Conservation (phyloP, 768 basidiomycete species). For the Auricularia sp. region DNA sequence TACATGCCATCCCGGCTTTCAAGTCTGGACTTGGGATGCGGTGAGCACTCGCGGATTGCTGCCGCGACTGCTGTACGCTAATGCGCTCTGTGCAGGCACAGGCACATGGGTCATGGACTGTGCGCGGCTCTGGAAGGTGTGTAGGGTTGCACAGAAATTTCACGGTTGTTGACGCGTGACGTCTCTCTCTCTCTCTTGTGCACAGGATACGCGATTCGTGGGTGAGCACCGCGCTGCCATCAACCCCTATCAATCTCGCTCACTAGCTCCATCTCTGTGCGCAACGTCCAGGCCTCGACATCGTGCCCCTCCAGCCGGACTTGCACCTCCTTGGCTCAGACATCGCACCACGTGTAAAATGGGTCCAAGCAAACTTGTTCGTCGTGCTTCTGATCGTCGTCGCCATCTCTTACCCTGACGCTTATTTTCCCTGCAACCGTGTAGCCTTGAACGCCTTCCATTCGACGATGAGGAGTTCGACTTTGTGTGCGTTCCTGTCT, state of each 20-base stretch:
- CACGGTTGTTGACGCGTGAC: slow-evolving; percentile 5
- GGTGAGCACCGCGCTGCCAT: slow-evolving; percentile 29
- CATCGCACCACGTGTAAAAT: slow-evolving; percentile 50
- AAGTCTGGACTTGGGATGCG: slow-evolving; percentile 66
- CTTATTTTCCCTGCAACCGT: slow-evolving; percentile 4
- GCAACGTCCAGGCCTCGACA: slow-evolving; percentile 42
- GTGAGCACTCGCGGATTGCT: slow-evolving; percentile 25
- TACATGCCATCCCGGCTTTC: no score
- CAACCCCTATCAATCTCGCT: background rate
- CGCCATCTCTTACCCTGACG: slow-evolving; percentile 4
- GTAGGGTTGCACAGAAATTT: slow-evolving; percentile 8
- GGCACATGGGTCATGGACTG: slow-evolving; percentile 64
- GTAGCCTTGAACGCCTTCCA: slow-evolving; percentile 58
- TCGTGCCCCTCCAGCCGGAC: slow-evolving; percentile 64
- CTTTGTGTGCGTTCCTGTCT: slow-evolving; percentile 45
- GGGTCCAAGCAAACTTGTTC: slow-evolving; percentile 67
- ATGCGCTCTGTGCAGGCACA: slow-evolving; percentile 33
- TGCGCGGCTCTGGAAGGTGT: slow-evolving; percentile 52
- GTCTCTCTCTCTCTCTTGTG: background rate
- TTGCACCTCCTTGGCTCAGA: slow-evolving; percentile 49
- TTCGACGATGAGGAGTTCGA: slow-evolving; percentile 68
- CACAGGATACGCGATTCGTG: slow-evolving; percentile 49
- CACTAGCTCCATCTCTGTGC: background rate
- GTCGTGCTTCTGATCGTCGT: slow-evolving; percentile 16
- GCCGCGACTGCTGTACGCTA: background rate